phyloP scores from a whole-genome alignment of 1,284 basidiomycete genomes.

The Phellopilus nigrolimitatus region DNA sequence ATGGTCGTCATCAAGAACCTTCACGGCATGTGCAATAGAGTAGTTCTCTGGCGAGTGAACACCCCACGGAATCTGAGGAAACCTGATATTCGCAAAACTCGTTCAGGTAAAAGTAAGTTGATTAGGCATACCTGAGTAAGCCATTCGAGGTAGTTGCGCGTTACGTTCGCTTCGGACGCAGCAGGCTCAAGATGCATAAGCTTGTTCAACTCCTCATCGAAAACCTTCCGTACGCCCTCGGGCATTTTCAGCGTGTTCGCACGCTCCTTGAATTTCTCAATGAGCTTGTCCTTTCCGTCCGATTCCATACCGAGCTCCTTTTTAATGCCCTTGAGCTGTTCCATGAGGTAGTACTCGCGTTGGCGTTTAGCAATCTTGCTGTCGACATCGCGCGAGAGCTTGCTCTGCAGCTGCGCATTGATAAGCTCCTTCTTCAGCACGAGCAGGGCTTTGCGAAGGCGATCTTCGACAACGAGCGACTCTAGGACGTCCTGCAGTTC shows the following conservation, averaged over 20 bases:
- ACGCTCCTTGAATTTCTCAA: slow-evolving; percentile 94
- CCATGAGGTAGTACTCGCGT: slow-evolving; percentile 97
- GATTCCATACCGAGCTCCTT: slow-evolving; percentile 97
- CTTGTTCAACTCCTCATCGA: slow-evolving; percentile 96
- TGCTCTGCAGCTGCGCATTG: slow-evolving; percentile 93
- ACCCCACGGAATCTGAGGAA: slow-evolving; percentile 85
- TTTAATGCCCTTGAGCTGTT: slow-evolving; percentile 98
- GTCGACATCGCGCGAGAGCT: slow-evolving; percentile 93
- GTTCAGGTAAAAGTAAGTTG: slow-evolving; percentile 1
- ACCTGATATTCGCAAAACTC: slow-evolving; percentile 7
- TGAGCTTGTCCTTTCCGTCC: slow-evolving; percentile 96
- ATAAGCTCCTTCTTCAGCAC: slow-evolving; percentile 98
- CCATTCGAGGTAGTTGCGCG: slow-evolving; percentile 95
- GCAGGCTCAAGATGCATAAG: slow-evolving; percentile 88
- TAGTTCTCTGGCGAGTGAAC: slow-evolving; percentile 94
- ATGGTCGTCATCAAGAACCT: slow-evolving; percentile 92
- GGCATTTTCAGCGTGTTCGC: slow-evolving; percentile 90
- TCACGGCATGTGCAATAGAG: slow-evolving; percentile 79
- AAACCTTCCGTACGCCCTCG: slow-evolving; percentile 87
- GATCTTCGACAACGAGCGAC: slow-evolving; percentile 81
- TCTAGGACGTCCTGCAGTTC: slow-evolving; percentile 96
- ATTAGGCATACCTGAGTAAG: slow-evolving; percentile 79
- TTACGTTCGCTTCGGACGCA: slow-evolving; percentile 95
- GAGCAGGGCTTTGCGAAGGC: slow-evolving; percentile 85
- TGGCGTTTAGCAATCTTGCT: slow-evolving; percentile 96